Percentiles rank a stretch among this genome's conserved stretches.
Evolutionary conservation across 2,329 filamentous ascomycete species (phyloP).

Genomic region (Paecilomyces formosus): DNA sequence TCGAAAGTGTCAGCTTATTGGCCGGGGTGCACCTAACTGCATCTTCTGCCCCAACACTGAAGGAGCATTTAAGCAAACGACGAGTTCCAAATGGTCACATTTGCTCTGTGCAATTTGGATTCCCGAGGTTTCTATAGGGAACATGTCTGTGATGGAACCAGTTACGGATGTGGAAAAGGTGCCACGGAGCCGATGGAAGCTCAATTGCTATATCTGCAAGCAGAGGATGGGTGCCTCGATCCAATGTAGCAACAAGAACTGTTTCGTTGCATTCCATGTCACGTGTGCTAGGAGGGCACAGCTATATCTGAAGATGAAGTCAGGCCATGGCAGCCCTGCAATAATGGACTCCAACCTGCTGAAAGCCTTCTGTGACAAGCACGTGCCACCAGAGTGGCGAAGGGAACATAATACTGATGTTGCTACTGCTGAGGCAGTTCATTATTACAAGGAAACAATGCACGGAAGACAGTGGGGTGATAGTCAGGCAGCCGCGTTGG

Average conservation of each 20-base stretch:
- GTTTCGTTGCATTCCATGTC: conserved; percentile 94
- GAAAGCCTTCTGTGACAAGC: conserved; percentile 93
- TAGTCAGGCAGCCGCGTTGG: conserved; percentile 73
- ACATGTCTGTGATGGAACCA: conserved; percentile 96
- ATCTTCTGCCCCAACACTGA: conserved; percentile 98
- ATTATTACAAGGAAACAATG: conserved; percentile 86
- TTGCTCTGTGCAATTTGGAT: conserved; percentile 97
- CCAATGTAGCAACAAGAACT: conserved; percentile 95
- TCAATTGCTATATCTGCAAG: conserved; percentile 92
- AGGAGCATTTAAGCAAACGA: conserved; percentile 97
- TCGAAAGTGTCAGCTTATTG: conserved; percentile 91
- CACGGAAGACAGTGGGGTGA: conserved; percentile 86
- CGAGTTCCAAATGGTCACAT: conserved; percentile 93
- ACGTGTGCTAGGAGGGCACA: conserved; percentile 85
- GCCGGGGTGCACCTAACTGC: conserved; percentile 84
- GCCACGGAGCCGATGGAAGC: conserved; percentile 85
- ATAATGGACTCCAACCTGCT: conserved; percentile 74
- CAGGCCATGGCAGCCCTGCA: conserved; percentile 68
- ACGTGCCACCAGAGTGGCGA: conserved; percentile 83
- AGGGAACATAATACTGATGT: conserved; percentile 75
- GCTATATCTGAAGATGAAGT: conserved; percentile 95
- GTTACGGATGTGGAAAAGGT: conserved; percentile 98
- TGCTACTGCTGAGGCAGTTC: conserved; percentile 75
- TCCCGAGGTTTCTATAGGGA: conserved; percentile 89
- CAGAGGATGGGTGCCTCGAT: conserved; percentile 98